Conservation (phyloP, 78 protist genomes). For the Pirum gemmata region DNA sequence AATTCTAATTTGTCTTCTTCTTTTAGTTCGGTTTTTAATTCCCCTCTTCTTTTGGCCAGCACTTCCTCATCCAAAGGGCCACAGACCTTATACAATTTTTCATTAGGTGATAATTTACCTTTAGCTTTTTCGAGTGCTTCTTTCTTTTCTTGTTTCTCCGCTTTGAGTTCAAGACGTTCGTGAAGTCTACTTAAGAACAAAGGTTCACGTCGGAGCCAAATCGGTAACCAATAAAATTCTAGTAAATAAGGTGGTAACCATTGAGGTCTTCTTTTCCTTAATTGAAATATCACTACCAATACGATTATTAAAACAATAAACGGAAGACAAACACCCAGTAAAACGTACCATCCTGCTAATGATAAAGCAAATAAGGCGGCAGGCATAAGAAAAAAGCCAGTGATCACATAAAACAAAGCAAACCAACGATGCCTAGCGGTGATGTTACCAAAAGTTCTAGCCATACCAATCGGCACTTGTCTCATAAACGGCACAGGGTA, state of each 20-base stretch:
- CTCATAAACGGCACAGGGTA: slow-evolving; percentile 35
- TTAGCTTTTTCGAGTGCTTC: slow-evolving; percentile 11
- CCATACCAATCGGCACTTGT: not conserved
- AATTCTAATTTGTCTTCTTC: no score
- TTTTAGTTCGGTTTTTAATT: no score
- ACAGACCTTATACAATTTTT: not conserved
- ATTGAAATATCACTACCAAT: not conserved
- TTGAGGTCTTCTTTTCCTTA: not conserved
- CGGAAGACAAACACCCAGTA: slow-evolving; percentile 20
- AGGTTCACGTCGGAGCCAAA: slow-evolving; percentile 8
- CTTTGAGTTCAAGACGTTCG: not conserved
- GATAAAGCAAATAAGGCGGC: slow-evolving; percentile 18
- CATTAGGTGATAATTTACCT: not conserved
- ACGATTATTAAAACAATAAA: not conserved
- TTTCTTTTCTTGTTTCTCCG: slow-evolving; percentile 5
- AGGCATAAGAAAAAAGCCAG: slow-evolving; percentile 32
- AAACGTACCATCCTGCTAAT: slow-evolving; percentile 44
- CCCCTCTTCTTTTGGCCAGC: no score
- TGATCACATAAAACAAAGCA: slow-evolving; percentile 23
- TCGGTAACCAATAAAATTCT: slow-evolving; percentile 28
- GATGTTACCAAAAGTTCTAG: slow-evolving; percentile 37
- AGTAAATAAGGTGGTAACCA: slow-evolving; percentile 13
- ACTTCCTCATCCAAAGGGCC: not conserved
- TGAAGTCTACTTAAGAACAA: not conserved
- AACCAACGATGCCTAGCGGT: slow-evolving; percentile 40